Evolutionary conservation across 1,284 basidiomycete species (phyloP), one percentile per base, ranked within the genome.

Genomic region (Marasmius tenuissimus): DNA sequence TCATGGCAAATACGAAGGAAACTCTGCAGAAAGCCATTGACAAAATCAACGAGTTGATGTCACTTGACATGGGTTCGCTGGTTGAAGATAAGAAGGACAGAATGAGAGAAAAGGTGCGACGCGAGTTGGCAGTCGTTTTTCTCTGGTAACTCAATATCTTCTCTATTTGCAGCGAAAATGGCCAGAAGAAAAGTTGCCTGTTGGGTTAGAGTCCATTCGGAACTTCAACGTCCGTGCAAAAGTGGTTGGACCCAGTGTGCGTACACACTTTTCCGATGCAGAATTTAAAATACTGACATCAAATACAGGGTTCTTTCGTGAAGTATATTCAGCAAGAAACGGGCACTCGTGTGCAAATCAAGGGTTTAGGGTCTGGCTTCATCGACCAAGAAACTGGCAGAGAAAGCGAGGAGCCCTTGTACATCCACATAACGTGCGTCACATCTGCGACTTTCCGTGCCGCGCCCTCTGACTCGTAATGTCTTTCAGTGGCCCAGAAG

Each of bases 261-360:
- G 85, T 81, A 42, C 16, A 20, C 16, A n/a, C 42, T 11, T 37
- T 56, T 53, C 35, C 34, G 10, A 10, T 18, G 51, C 20, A n/a
- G 48, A 10, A 49, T 33, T 18, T 38, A 38, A 10, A 16, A 48
- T 56, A 16, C 51, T 38, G 12, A 34, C 2, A 48, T 34, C 37
- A 42, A 27, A 7, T 52, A 42, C 60, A 94, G 92, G 96, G 95
- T 68, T 90, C 96, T 72, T 99, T 98, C 73, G 97, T 99, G 67
- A 99, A 99, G 79, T 96, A 96, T 73, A 99, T 99, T 66, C 97
- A 99, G 77, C 87, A 89, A 70, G 97, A 99, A 78, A 99, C 97
- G 0, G 90, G 91, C 40, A 97, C 96, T 14, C 86, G 97, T 65
- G 97, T 98, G n/a, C 97, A 99, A 75, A 98, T 99, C 73, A 98